A percentile compares a stretch with the other conserved stretches of the same genome.
Evolutionary conservation across 176 grass and related monocot species (phyloP).

Genomic region (Stipa capillata): DNA sequence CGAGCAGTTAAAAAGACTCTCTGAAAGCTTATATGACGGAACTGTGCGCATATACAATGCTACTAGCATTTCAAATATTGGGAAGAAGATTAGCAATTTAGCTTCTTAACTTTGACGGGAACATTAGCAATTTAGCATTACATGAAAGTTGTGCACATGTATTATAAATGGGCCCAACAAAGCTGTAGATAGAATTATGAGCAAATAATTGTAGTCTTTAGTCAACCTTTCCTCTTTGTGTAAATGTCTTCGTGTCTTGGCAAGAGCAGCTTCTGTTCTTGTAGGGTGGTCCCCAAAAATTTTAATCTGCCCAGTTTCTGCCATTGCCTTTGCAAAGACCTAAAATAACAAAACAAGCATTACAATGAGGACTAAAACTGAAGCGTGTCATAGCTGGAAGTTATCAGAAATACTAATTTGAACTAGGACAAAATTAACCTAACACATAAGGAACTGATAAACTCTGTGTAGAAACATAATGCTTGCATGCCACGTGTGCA

Average conservation of each 20-base stretch:
- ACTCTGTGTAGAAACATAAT: background rate
- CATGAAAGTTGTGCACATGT: background rate
- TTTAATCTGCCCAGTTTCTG: constrained; percentile 88
- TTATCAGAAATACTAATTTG: background rate
- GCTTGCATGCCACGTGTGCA: background rate
- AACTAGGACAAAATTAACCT: background rate
- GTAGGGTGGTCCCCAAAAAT: constrained; percentile 87
- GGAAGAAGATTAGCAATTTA: background rate
- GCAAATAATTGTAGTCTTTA: background rate
- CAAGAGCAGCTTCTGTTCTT: constrained; percentile 77
- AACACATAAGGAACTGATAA: background rate
- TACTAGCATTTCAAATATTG: background rate
- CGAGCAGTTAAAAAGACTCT: background rate
- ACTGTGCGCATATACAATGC: background rate
- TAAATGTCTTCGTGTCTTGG: constrained; percentile 84
- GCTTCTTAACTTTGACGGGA: too few species aligned
- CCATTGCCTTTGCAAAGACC: constrained; percentile 98
- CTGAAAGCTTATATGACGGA: background rate
- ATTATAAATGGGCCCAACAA: background rate
- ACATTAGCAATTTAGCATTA: background rate
- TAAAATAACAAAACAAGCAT: constrained; percentile 22
- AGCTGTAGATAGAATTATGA: background rate
- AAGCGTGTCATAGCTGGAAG: background rate
- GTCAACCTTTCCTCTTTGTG: constrained; percentile 90
- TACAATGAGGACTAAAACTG: background rate